Conservation (phyloP, 495 filamentous ascomycete genomes). For the Xylaria sp. region DNA sequence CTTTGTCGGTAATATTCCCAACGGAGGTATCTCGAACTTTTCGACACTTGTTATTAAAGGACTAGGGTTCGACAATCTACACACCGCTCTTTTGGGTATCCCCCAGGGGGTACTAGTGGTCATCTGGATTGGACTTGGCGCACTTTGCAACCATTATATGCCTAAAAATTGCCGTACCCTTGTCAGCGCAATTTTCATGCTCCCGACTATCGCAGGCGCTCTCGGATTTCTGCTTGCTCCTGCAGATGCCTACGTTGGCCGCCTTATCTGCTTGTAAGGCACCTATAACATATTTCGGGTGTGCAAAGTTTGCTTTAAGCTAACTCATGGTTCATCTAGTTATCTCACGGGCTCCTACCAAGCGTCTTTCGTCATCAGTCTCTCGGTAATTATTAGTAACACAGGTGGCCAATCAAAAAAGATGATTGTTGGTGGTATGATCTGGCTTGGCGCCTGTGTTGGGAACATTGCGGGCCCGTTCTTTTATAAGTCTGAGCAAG, state of each 20-base stretch:
- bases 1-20: slow-evolving; percentile 20
- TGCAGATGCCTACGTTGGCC: slow-evolving; percentile 24
- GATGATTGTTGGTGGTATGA: slow-evolving; percentile 67
- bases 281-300: slow-evolving; percentile 28
- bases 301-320: slow-evolving; percentile 33
- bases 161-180: slow-evolving; percentile 21
- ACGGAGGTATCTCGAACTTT: slow-evolving; percentile 29
- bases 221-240: slow-evolving; percentile 8
- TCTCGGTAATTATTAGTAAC: slow-evolving; percentile 36
- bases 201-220: slow-evolving; percentile 26
- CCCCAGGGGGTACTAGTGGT: slow-evolving; percentile 49
- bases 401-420: slow-evolving; percentile 67
- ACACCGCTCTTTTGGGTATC: slow-evolving; percentile 47
- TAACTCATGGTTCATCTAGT: slow-evolving; percentile 33
- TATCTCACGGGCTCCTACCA: slow-evolving; percentile 37
- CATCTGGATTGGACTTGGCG: slow-evolving; percentile 36
- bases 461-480: slow-evolving; percentile 33
- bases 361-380: slow-evolving; percentile 35
- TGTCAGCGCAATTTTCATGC: slow-evolving; percentile 35
- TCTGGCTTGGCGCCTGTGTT: slow-evolving; percentile 57
- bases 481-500: slow-evolving; percentile 32
- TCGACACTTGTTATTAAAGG: slow-evolving; percentile 32
- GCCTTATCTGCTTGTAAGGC: slow-evolving; percentile 33
- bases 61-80: slow-evolving; percentile 37
- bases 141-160: slow-evolving; percentile 32